These are phyloP conservation scores for Boletus semigastroideus DNA, from an alignment of 1,284 basidiomycete genomes.

Conservation along the genomic window DNA sequence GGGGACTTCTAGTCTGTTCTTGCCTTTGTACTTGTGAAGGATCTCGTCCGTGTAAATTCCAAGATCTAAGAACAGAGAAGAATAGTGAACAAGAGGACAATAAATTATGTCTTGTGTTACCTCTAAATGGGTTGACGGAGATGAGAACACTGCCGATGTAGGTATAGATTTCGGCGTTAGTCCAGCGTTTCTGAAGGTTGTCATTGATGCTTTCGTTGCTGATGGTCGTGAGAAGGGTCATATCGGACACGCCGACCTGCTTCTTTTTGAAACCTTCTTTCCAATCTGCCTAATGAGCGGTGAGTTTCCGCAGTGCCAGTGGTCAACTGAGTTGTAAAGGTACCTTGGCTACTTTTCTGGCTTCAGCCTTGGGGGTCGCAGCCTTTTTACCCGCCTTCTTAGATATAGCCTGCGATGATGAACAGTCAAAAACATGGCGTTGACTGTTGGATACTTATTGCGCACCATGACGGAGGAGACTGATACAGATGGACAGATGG, in stretches of 20 bases:
- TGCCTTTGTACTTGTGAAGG: conserved; percentile 87
- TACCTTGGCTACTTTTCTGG: conserved; percentile 76
- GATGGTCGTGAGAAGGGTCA: conserved; percentile 97
- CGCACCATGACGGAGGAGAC: conserved; percentile 24
- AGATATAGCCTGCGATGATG: conserved; percentile 65
- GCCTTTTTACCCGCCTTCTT: conserved; percentile 93
- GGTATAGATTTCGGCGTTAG: conserved; percentile 96
- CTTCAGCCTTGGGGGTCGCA: conserved; percentile 59
- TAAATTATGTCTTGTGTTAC: conserved; percentile 44
- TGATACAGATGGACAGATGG: background rate
- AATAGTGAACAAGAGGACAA: background rate
- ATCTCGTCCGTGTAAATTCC: conserved; percentile 96
- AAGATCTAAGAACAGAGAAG: conserved; percentile 57
- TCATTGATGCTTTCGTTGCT: conserved; percentile 98
- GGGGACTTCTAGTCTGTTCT: conserved; percentile 97
- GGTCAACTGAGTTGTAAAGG: conserved; percentile 9
- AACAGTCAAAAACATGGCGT: background rate
- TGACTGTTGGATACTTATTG: background rate
- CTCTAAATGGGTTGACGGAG: conserved; percentile 97
- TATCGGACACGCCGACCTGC: conserved; percentile 95
- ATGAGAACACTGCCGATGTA: conserved; percentile 98
- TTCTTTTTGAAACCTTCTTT: conserved; percentile 99
- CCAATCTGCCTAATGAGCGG: conserved; percentile 81
- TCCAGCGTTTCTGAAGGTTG: conserved; percentile 96
- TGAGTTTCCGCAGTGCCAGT: conserved; percentile 3